Conservation (phyloP, 2,329 filamentous ascomycete species). For the Parastagonospora nodorum region DNA sequence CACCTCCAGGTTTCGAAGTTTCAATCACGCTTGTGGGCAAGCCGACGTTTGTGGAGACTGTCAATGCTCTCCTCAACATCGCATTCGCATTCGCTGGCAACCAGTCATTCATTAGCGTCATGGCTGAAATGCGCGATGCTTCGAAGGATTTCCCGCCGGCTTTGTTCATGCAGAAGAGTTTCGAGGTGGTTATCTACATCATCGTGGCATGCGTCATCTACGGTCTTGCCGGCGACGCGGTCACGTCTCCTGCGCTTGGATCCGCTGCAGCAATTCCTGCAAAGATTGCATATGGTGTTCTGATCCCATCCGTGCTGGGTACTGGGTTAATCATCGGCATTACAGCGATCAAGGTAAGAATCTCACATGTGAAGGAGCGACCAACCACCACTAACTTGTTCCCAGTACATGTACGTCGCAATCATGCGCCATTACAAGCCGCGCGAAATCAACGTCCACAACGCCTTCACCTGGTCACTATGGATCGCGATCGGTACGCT, state of each 20-base stretch:
- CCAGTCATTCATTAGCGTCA: constrained; percentile 70
- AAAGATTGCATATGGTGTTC: constrained; percentile 70
- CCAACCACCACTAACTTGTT: neutral
- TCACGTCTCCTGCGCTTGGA: constrained; percentile 69
- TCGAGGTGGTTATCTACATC: constrained; percentile 64
- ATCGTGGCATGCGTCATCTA: constrained; percentile 72
- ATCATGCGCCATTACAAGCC: constrained; percentile 55
- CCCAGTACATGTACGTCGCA: constrained; percentile 63
- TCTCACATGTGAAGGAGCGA: neutral
- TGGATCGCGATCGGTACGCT: constrained; percentile 64
- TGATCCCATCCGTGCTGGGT: constrained; percentile 71
- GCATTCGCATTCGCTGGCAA: constrained; percentile 71
- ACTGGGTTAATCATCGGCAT: constrained; percentile 73
- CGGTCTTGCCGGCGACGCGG: constrained; percentile 64
- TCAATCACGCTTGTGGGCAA: constrained; percentile 28
- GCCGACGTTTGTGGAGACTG: constrained; percentile 32
- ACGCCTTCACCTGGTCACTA: constrained; percentile 61
- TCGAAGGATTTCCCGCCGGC: constrained; percentile 63
- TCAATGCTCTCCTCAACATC: constrained; percentile 59
- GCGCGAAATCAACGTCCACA: constrained; percentile 47
- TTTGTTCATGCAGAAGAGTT: constrained; percentile 61
- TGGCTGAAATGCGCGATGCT: constrained; percentile 67
- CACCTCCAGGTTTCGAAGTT: constrained; percentile 33
- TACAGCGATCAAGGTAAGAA: constrained; percentile 60
- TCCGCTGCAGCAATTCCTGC: constrained; percentile 62